These are phyloP conservation scores for Asclepias syriaca DNA, from an alignment of 257 asterid genomes.

Conservation along the genomic window DNA sequence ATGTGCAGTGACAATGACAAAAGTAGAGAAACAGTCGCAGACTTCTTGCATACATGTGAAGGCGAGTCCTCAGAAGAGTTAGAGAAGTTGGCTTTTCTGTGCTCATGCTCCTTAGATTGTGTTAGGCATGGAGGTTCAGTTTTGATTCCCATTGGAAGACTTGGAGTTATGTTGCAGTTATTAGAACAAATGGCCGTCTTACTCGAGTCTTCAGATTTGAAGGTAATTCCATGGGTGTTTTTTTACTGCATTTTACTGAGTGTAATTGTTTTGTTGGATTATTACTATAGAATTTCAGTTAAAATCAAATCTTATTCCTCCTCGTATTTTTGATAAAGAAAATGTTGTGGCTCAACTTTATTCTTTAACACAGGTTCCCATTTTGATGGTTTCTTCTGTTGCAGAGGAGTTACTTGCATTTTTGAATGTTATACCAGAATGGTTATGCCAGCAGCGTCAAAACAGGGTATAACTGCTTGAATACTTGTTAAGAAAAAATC, in stretches of 20 bases:
- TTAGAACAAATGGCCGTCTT: conserved; percentile 58
- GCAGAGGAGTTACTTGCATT: conserved; percentile 78
- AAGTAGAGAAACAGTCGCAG: conserved; percentile 25
- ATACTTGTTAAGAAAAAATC: background rate
- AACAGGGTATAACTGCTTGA: no score
- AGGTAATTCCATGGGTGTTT: conserved; percentile 34
- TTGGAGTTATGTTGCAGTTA: conserved; percentile 64
- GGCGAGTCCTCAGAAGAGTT: conserved; percentile 53
- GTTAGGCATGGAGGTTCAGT: conserved; percentile 68
- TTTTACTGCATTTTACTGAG: background rate
- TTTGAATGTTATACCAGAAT: conserved; percentile 80
- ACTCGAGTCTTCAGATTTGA: conserved; percentile 46
- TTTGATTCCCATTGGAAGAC: conserved; percentile 72
- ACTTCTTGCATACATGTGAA: conserved; percentile 21
- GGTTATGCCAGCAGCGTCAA: conserved; percentile 62
- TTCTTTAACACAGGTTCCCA: conserved; percentile 57
- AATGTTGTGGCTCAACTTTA: background rate
- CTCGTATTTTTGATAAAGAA: background rate
- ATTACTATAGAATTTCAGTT: background rate
- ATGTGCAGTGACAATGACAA: conserved; percentile 35
- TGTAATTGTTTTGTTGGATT: background rate
- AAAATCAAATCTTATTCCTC: background rate
- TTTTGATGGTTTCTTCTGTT: conserved; percentile 66
- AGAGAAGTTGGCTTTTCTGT: conserved; percentile 64
- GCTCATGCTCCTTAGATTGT: conserved; percentile 64